Conservation (phyloP, 345 rosid genomes). For the Camelina laxa region DNA sequence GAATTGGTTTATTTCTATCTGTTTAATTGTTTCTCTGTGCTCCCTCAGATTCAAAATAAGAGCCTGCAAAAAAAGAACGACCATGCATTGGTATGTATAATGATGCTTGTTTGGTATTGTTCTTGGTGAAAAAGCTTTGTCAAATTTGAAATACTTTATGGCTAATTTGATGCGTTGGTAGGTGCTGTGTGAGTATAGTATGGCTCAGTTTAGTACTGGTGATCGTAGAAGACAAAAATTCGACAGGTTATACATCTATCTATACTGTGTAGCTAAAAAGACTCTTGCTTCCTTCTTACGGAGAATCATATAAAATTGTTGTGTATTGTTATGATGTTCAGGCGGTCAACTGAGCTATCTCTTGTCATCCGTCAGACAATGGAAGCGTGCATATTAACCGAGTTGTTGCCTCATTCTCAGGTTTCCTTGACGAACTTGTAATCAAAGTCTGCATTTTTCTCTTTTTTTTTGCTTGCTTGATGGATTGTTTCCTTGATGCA, state of each 20-base stretch:
- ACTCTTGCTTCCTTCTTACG: constrained; percentile 12
- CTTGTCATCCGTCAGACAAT: constrained; percentile 91
- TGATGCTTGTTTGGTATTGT: constrained; percentile 4
- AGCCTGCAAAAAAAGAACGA: constrained; percentile 69
- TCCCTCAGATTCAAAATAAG: constrained; percentile 72
- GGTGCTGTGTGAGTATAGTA: constrained; percentile 92
- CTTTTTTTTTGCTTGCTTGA: background rate
- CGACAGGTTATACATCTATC: constrained; percentile 58
- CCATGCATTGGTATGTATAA: constrained; percentile 69
- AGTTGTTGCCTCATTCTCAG: constrained; percentile 94
- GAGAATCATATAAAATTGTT: background rate
- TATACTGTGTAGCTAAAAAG: background rate
- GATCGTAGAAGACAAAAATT: constrained; percentile 91
- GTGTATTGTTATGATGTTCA: constrained; percentile 36
- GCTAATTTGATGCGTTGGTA: constrained; percentile 22
- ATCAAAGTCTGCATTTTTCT: background rate
- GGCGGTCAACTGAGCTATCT: constrained; percentile 97
- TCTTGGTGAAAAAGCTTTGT: background rate
- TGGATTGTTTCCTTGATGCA: constrained; percentile 43
- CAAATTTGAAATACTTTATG: background rate
- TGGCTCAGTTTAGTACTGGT: constrained; percentile 96
- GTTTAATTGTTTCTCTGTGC: constrained; percentile 3
- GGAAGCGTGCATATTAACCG: constrained; percentile 89
- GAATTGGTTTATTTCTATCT: background rate
- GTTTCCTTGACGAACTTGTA: constrained; percentile 41